Base-by-base conservation (phyloP, 495 filamentous ascomycete species). In the Cladorrhinum samala region DNA sequence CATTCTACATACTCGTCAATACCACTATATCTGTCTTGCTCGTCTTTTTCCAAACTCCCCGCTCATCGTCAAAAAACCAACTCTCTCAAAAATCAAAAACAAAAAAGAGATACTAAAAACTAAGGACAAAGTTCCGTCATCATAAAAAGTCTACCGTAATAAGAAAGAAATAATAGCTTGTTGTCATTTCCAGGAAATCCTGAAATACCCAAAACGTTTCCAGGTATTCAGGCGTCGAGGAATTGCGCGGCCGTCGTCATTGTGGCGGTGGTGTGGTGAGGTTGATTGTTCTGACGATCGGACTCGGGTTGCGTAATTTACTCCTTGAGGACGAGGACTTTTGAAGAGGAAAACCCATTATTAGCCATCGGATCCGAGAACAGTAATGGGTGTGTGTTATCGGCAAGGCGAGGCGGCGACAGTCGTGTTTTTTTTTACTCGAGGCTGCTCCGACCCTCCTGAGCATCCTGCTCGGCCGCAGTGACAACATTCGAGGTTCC, bases 281-380 rank as follows among this genome's bases (percentile, higher is more conserved):
- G 27, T 25, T 43, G 49, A 53, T 37, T 24, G 52, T 19, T 21
- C 45, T 50, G 14, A 46, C 50, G 18, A 38, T 18, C n/a, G n/a
- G n/a, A 33, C 5, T 33, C 27, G 27, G 25, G 24, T 30, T 20
- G 20, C 17, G 24, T 23, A 14, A 25, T 57, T 64, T 61, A 61
- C 56, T 66, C 54, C 56, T 60, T 66, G 56, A 46, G 13, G 55
- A 62, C 42, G 56, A 63, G 13, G 47, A 63, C 60, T 63, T 49
- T 47, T 38, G 47, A 40, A 27, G 53, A 27, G 47, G 46, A 52
- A 41, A n/a, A 48, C 23, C 43, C 41, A 52, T 45, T 20, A 57
- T 62, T 66, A 62, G 59, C 57, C 50, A 53, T 43, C 13, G 45
- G 40, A 38, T 45, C 24, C 39, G 24, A 8, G 24, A 41, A 49